Base-by-base conservation (phyloP, 441 rosid species). In the Manihot esculenta region DNA sequence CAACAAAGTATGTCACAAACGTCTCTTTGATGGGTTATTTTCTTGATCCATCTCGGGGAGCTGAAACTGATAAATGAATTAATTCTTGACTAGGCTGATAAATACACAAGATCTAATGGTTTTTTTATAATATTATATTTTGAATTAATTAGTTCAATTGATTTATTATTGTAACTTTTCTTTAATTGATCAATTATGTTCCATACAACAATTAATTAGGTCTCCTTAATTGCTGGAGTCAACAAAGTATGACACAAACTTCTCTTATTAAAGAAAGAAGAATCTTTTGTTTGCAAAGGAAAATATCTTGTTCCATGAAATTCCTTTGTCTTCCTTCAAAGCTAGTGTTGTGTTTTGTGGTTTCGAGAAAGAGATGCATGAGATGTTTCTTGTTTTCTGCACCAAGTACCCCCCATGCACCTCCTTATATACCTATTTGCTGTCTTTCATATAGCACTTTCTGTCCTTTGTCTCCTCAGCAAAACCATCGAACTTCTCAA, bases 401-500 rank as follows among this genome's bases (percentile, higher is more conserved):
- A 77, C 56, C 65, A 60, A 83, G 72, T 8, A 10, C 17, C 41
- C 73, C 10, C 35, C 74, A 81, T 77, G 75, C 24, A 18, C 54
- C 14, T 21, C 75, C 76, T 67, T 76, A 81, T 78, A 75, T 78
- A 53, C 75, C 72, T 81, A 82, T 72, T 35, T 70, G 64, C 63
- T 83, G 84, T 84, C 81, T 72, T 72, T 70, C 76, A 68, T 23
- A 66, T 18, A 20, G 60, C 53, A 69, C 48, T 75, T 79, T 83
- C 83, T 79, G 94, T 85, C 82, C 62, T 69, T 59, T 84, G 94
- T 89, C 90, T 85, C 90, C 92, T 82, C 85, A 87, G 81, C 92
- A 87, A 85, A 84, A 77, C 84, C 78, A 86, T 89, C 77, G 82
- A 85, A 87, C 58, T 83, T 79, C 60, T 60, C 87, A 84, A 85